Evolutionary conservation across 208 protist species (phyloP), one percentile per base, ranked within the genome.

Genomic region (Crithidia bombi): DNA sequence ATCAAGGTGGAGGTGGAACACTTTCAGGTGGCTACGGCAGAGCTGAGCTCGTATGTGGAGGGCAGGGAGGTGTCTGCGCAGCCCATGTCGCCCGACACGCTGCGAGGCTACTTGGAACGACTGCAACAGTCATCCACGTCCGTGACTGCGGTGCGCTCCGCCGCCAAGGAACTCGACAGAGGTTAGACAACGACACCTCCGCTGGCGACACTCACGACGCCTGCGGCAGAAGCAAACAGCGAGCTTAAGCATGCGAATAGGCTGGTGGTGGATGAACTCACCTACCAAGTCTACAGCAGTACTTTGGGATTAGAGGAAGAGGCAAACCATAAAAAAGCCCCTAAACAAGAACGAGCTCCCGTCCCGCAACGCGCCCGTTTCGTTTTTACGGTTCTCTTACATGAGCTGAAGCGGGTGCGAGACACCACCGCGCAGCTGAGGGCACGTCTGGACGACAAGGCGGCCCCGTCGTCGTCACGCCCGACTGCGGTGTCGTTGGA

Each of bases 1-100:
- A 76, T 75, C 25, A 74, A 54, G 25, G 71, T 72, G 26, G 73
- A 86, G 47, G 55, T 83, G 52, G 73, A 83, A 57, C 59, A 56
- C 38, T 83, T 81, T 59, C 73, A 78, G 52, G 51, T 33, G 7
- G 47, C 66, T 0, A 30, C 70, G 10, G 70, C 63, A 1, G 70
- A 69, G 30, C 35, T 76, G 2, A 63, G 59, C 10, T 25, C 70
- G n/a, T 30, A 59, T 4, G 63, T 70, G 32, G 70, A 76, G n/a
- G 63, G 56, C n/a, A 69, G 26, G 19, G 56, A 69, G 36, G 19
- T 76, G 39, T 10, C 47, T 15, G n/a, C 56, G 28, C 32, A 59
- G 41, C n/a, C 35, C 43, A 69, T 65, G 38, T 65, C 46, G 7
- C 62, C 70, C 15, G 70, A 70, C 21, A 41, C 56, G 41, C 39